phyloP scores from a whole-genome alignment of 768 basidiomycete genomes.

The Boletus fagicola region DNA sequence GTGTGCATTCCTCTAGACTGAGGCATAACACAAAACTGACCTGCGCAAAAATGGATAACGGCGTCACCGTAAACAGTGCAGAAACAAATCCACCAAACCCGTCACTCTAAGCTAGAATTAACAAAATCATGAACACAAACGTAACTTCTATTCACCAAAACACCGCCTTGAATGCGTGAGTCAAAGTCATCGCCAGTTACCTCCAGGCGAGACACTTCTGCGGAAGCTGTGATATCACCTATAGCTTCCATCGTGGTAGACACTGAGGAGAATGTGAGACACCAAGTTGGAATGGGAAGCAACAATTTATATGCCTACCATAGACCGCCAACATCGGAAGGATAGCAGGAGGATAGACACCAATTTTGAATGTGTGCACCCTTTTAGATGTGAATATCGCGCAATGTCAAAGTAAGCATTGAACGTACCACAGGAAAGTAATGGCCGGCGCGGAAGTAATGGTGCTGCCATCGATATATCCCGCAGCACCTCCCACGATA shows the following conservation, averaged over 20 bases:
- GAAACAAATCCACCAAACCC: slow-evolving; percentile 81
- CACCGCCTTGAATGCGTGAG: slow-evolving; percentile 77
- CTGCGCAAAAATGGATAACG: slow-evolving; percentile 76
- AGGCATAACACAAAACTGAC: slow-evolving; percentile 17
- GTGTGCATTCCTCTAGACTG: background rate
- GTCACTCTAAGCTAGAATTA: slow-evolving; percentile 48
- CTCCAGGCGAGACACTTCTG: slow-evolving; percentile 73
- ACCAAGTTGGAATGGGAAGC: background rate
- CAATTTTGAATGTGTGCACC: slow-evolving; percentile 75
- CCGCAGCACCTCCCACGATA: slow-evolving; percentile 75
- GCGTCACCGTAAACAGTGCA: slow-evolving; percentile 77
- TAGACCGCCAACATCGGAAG: slow-evolving; percentile 63
- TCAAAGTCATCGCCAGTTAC: slow-evolving; percentile 79
- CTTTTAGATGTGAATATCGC: slow-evolving; percentile 27
- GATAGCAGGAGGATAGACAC: slow-evolving; percentile 70
- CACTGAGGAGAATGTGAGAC: slow-evolving; percentile 37
- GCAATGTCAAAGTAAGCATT: background rate
- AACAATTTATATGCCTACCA: slow-evolving; percentile 27
- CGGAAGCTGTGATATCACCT: slow-evolving; percentile 79
- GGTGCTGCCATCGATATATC: slow-evolving; percentile 67
- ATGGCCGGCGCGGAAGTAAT: slow-evolving; percentile 71
- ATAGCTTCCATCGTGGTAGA: slow-evolving; percentile 82
- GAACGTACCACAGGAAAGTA: slow-evolving; percentile 70
- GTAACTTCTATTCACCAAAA: slow-evolving; percentile 46
- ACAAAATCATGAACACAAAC: background rate